Evolutionary conservation across 2,329 filamentous ascomycete species (phyloP), one percentile per base, ranked within the genome.

Genomic region (Ceratocystis destructans): DNA sequence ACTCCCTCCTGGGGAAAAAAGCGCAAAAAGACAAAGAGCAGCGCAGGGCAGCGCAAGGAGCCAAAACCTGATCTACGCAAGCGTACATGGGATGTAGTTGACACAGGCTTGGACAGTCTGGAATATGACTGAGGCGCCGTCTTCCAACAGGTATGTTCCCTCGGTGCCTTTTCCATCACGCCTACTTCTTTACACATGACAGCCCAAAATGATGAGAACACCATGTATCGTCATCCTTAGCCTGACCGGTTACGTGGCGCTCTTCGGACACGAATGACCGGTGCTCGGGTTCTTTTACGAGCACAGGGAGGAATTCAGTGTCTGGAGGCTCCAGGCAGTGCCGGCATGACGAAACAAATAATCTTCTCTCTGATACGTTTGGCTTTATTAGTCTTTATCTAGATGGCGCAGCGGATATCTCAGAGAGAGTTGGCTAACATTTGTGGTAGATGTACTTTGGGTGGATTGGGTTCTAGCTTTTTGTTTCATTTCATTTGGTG

Each of bases 171-270:
- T 41, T 41, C 3, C 10, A 15, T 2, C 37, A 41, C 37, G 1
- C 10, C 37, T 41, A 41, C 37, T 15, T 5, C 17, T 5, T 20
- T 5, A 53, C 48, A 5, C 2, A 48, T 48, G 48, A 46, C 45
- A 22, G 2, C 3, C 33, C 8, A 22, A 45, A 22, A 87, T 93
- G 90, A 95, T 93, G 90, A 94, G 85, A 91, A 80, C 75, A 76
- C 77, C 6, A 82, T 78, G 68, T 91, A 92, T 91, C 88, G 89
- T 95, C 90, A 95, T 96, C 90, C 90, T 95, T 95, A 95, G 89
- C 80, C 90, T 83, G 86, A 95, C 76, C 73, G 68, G 69, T 70
- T 70, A 67, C 66, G 71, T 69, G 69, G 69, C 71, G 59, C 31
- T 45, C 57, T 25, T 28, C 33, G 33, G 63, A 61, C 57, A 61